These are phyloP conservation scores for Dictyostelium capitatum DNA, from an alignment of 78 protist species.

Conservation along the genomic window DNA sequence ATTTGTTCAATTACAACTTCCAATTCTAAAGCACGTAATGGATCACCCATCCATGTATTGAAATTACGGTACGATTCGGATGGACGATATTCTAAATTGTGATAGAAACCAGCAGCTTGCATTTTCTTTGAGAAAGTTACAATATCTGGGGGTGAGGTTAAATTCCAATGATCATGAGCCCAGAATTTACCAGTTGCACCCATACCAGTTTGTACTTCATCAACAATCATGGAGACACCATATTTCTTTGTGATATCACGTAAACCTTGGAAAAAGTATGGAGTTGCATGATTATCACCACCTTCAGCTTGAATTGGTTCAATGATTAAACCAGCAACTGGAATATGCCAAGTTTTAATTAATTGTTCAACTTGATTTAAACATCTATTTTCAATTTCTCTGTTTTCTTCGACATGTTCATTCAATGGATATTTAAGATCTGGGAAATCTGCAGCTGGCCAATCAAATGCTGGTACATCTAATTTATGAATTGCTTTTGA, in stretches of 20 bases:
- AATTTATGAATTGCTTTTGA: constrained; percentile 90
- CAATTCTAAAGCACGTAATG: constrained; percentile 82
- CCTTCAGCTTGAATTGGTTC: constrained; percentile 94
- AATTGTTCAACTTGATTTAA: constrained; percentile 81
- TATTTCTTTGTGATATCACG: constrained; percentile 67
- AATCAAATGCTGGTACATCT: constrained; percentile 91
- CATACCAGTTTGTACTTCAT: constrained; percentile 92
- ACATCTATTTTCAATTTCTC: constrained; percentile 86
- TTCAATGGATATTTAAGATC: constrained; percentile 89
- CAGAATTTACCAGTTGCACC: constrained; percentile 91
- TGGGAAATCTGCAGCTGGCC: constrained; percentile 91
- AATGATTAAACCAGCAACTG: constrained; percentile 86
- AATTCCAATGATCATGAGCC: constrained; percentile 91
- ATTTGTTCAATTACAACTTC: constrained; percentile 65
- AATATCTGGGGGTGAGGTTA: constrained; percentile 90
- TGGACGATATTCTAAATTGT: constrained; percentile 80
- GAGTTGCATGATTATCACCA: constrained; percentile 86
- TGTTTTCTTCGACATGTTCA: constrained; percentile 57
- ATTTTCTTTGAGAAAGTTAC: constrained; percentile 92
- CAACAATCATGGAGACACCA: constrained; percentile 87
- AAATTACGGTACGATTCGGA: constrained; percentile 82
- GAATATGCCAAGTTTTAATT: constrained; percentile 62
- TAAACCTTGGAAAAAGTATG: constrained; percentile 85
- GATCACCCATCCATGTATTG: constrained; percentile 94
- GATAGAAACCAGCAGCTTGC: constrained; percentile 89